Evolutionary conservation across 1,139 yeast species (phyloP), one percentile per base, ranked within the genome.

Genomic region (Candida dubliniensis): DNA sequence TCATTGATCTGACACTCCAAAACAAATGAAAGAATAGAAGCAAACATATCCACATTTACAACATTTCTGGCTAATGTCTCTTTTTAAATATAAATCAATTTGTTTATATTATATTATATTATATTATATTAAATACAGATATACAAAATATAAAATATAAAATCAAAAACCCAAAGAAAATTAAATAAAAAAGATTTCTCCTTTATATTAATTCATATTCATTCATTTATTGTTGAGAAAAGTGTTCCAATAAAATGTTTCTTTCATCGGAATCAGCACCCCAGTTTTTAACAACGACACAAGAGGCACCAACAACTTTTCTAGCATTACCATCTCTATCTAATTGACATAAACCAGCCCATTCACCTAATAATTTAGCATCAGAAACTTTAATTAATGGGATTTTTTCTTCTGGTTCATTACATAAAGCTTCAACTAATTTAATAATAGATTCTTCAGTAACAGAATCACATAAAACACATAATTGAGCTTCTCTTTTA

Each of bases 281-380:
- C 98, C 98, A 93, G 95, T 89, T 86, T 85, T 88, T 90, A 83
- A 93, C 90, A 69, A 93, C 99, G 70, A 93, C 98, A 78, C 96
- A 93, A 67, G 98, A 91, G 77, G 97, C 96, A 80, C 98, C 99
- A 74, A 95, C 99, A 67, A 93, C 98, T 90, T 93, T 93, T 84
- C 98, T 90, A 80, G 98, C 97, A 84, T 91, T 90, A 80, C 99
- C 99, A 69, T 93, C 99, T 82, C 96, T 90, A 95, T 93, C 99
- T 69, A 93, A 86, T 81, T 90, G 93, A 82, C 97, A 95, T 66
- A 93, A 84, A 85, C 99, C 99, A 69, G 98, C 99, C 99, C 99
- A 93, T 83, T 93, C 98, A 84, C 99, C 99, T 72, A 93, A 87
- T 82, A 89, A 89, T 87, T 93, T 93, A 72, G 98, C 96, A 74